Evolutionary conservation across 2,329 filamentous ascomycete genomes (phyloP), one percentile per base, ranked within the genome.

Genomic region (Cercospora sojina): DNA sequence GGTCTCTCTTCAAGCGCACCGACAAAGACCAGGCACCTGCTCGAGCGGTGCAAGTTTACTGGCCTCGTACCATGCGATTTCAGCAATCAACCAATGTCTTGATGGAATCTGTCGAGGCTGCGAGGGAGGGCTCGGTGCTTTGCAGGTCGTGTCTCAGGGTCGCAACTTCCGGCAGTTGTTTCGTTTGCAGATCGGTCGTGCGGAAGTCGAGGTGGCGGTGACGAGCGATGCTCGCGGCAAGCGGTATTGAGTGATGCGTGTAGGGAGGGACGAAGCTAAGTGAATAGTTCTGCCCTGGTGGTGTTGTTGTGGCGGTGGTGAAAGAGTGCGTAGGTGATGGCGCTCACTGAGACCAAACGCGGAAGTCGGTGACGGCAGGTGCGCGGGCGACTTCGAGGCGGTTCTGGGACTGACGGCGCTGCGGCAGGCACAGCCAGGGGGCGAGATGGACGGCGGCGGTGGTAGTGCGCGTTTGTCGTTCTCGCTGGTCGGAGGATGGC

Each of bases 271-370:
- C 72, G 74, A 71, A 67, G 69, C 75, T 76, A 75, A 77, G 68
- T 76, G 68, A 77, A 77, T 76, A 77, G 75, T 69, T 77, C 75
- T 74, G 60, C 49, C 60, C 60, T 62, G 51, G 25, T n/a, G 29
- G 6, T 56, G 51, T 12, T 29, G 25, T 56, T 31, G 49, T 53
- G 38, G 43, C 71, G 70, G 68, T 53, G 31, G 57, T 49, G 27
- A 57, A 61, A 59, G 64, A 66, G 61, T 62, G 47, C 64, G 68
- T 70, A 59, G 67, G 60, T 62, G 59, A 59, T 41, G 62, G 62
- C 61, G 59, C 41, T 38, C 59, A 41, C 38, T 49, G 60, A 47
- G 51, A 59, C 57, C 23, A 47, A 60, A 55, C 56, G 51, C 60
- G 47, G 62, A 59, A 57, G 47, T 41, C 49, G 61, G 20, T 64